Evolutionary conservation across 2,329 filamentous ascomycete species (phyloP), one percentile per base, ranked within the genome.

Genomic region (Penicillium sp.): DNA sequence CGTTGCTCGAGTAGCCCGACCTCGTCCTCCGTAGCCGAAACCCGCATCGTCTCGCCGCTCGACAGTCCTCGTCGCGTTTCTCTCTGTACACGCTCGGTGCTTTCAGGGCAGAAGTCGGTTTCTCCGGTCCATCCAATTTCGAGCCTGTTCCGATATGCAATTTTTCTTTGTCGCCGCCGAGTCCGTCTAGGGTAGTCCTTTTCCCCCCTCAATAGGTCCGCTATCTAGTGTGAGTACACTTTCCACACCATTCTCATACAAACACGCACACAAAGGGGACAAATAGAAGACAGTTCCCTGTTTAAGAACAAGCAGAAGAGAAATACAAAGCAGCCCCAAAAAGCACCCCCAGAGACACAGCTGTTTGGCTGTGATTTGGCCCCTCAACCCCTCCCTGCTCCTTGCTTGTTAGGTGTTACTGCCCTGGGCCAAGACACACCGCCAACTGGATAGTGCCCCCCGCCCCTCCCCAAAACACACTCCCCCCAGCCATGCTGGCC

Each of bases 311-410:
- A 43, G 20, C 9, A 43, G 11, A 23, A 43, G 8, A 43, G 20
- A 23, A 21, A 43, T 1, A 23, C 2, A 43, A 14, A 43, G 18
- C 18, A 43, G 8, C 3, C 40, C 20, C 40, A 23, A 11, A 38
- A 7, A 21, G 14, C 35, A 40, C 16, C 9, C 16, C 33, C 33
- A 16, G n/a, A 51, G 4, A n/a, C 21, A n/a, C 9, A n/a, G 48
- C 33, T 40, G 48, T 40, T 30, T 28, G 35, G 23, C n/a, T 33
- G 30, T 23, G 52, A 38, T 57, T 48, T 53, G 55, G 55, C 55
- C 55, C 55, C 55, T 57, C 55, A 52, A 23, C 55, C 48, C 55
- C 55, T 55, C 52, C 24, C 54, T 26, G 47, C 55, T 55, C 52
- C 52, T 55, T 55, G 26, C 52, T 47, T n/a, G n/a, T n/a, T n/a